Percentiles rank a stretch among this genome's conserved stretches.
Evolutionary conservation across 495 filamentous ascomycete genomes (phyloP).

Genomic region (Chaetomium tenue): DNA sequence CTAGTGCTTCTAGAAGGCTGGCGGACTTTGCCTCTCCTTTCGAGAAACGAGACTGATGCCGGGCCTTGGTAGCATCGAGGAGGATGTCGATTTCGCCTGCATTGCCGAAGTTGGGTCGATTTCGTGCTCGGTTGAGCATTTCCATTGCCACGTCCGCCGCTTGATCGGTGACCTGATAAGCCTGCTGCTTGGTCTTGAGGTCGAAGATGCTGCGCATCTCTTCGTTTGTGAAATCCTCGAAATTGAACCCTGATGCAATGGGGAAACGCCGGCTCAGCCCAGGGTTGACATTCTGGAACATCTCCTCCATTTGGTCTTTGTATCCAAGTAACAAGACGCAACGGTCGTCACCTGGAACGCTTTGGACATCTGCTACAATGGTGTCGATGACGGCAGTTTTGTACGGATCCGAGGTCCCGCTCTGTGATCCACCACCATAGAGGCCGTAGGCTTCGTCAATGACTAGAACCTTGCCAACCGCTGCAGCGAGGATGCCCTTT

Average conservation of each 20-base stretch:
- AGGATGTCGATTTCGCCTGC: constrained; percentile 65
- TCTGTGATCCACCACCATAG: constrained; percentile 29
- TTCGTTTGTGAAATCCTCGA: constrained; percentile 64
- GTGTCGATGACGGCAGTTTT: constrained; percentile 70
- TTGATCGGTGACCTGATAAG: constrained; percentile 43
- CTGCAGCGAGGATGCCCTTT: constrained; percentile 64
- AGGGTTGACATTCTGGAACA: constrained; percentile 81
- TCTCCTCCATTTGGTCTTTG: constrained; percentile 68
- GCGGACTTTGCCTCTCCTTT: constrained; percentile 19
- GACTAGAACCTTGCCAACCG: constrained; percentile 69
- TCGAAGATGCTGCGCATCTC: constrained; percentile 60
- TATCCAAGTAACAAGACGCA: constrained; percentile 79
- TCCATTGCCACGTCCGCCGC: constrained; percentile 50
- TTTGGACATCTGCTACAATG: constrained; percentile 81
- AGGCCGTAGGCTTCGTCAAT: constrained; percentile 75
- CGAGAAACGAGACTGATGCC: constrained; percentile 54
- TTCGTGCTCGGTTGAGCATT: constrained; percentile 51
- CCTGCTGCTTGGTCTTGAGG: constrained; percentile 53
- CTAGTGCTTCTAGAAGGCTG: constrained; percentile 53
- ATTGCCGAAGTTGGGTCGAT: constrained; percentile 60
- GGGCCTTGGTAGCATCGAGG: constrained; percentile 58
- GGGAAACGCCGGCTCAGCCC: constrained; percentile 70
- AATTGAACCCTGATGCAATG: constrained; percentile 60
- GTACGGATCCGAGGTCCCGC: constrained; percentile 50
- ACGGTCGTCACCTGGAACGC: constrained; percentile 70